Percentiles rank a stretch among this genome's conserved stretches.
Evolutionary conservation across 1,139 yeast genomes (phyloP).

Genomic region (Yamadazyma diospyri): DNA sequence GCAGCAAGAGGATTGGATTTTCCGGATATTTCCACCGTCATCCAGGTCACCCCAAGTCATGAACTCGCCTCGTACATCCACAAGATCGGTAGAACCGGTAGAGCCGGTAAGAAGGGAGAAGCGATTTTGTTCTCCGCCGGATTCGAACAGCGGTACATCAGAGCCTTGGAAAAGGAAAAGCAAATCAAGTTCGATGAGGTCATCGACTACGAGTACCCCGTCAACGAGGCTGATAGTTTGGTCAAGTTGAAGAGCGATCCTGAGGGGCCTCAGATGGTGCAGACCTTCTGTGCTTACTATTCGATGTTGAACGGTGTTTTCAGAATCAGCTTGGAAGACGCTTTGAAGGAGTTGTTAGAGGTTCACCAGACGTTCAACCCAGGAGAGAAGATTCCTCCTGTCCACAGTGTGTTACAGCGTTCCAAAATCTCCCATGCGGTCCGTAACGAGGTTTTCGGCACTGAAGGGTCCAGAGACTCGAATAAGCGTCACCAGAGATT

Average conservation of each 20-base stretch:
- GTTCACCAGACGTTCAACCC: slow-evolving; percentile 6
- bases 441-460: slow-evolving; percentile 1
- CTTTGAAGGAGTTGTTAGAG: slow-evolving; percentile 11
- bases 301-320: slow-evolving; percentile 1
- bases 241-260: slow-evolving; percentile 2
- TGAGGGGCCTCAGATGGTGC: slow-evolving; percentile 15
- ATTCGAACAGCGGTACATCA: slow-evolving; percentile 46
- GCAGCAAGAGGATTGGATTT: slow-evolving; percentile 97
- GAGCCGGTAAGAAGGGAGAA: slow-evolving; percentile 81
- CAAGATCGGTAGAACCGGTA: slow-evolving; percentile 94
- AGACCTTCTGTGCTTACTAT: slow-evolving; percentile 32
- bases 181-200: slow-evolving; percentile 49
- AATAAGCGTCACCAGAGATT: slow-evolving; percentile 3
- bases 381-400: slow-evolving; percentile 9
- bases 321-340: slow-evolving; percentile 17
- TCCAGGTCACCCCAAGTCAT: slow-evolving; percentile 74
- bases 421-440: neutral
- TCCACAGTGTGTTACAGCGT: neutral
- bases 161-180: slow-evolving; percentile 39
- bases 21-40: slow-evolving; percentile 77
- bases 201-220: slow-evolving; percentile 11
- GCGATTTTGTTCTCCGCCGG: slow-evolving; percentile 51
- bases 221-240: slow-evolving; percentile 9
- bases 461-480: neutral
- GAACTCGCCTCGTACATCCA: slow-evolving; percentile 81